Evolutionary conservation across 306 rosid species (phyloP), one percentile per base, ranked within the genome.

Genomic region (Calophaca sinica): DNA sequence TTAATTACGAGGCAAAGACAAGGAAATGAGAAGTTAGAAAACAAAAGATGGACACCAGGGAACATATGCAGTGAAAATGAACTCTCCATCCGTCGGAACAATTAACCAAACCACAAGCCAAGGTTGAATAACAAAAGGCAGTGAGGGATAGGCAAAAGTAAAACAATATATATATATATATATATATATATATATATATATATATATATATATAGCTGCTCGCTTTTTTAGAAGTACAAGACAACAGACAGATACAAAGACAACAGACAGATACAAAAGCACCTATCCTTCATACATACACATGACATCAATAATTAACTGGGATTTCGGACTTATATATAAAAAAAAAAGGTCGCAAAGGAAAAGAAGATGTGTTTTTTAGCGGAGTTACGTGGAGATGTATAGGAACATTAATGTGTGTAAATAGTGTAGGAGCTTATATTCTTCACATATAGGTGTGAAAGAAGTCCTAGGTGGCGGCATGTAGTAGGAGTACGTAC

Each of bases 301-400:
- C 36, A 20, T 20, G 26, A 20, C 26, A 33, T 2, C 36, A 33
- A 33, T 33, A 33, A 33, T 33, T 33, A 33, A 4, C 2, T 33
- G 36, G 4, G 36, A 33, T 33, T 33, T 33, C 26, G 26, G 26
- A 20, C 0, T 20, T 20, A 20, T 20, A n/a, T 10, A 28, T 6
- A 0, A 26, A 10, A 44, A 45, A 26, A 20, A 9, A 42, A 5
- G 62, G 1, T n/a, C 4, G 4, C 4, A 29, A 51, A 13, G 5
- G 1, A n/a, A 9, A 48, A 49, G 13, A 44, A 13, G 15, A 9
- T 6, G 32, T 72, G 79, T 77, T 42, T 58, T 38, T 39, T 52
- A 59, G 86, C 66, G 79, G 6, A 59, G 72, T 77, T 66, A 72
- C 67, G 76, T 53, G 61, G 2, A 26, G 74, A 73, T 35, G 63